These are phyloP conservation scores for Dipteronia dyeriana DNA, from an alignment of 345 rosid species.

Conservation along the genomic window DNA sequence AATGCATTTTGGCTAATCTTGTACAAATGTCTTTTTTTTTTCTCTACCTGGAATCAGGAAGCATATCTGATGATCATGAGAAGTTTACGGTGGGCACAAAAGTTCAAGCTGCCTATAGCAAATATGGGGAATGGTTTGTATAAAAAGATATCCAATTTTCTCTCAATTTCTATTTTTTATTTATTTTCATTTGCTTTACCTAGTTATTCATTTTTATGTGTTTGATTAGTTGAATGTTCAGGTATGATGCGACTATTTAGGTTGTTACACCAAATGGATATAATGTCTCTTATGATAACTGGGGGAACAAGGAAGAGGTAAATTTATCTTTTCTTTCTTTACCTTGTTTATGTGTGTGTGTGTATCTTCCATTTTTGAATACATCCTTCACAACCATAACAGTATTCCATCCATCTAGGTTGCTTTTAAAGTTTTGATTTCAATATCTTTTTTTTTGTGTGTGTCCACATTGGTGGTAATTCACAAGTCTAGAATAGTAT, in stretches of 20 bases:
- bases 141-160: constrained; percentile 13
- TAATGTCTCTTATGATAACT: constrained; percentile 59
- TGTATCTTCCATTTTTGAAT: neutral
- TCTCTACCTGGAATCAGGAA: constrained; percentile 41
- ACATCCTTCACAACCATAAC: neutral
- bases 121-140: constrained; percentile 93
- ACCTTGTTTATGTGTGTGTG: neutral
- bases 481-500: too few species aligned
- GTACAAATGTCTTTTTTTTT: constrained; percentile 6
- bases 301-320: constrained; percentile 99
- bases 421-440: neutral
- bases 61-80: constrained; percentile 44
- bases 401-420: neutral
- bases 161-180: constrained; percentile 15
- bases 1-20: constrained; percentile 9
- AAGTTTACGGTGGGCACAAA: constrained; percentile 77
- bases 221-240: constrained; percentile 78
- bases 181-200: constrained; percentile 45
- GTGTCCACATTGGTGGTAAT: too few species aligned
- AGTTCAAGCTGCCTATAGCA: constrained; percentile 97
- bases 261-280: constrained; percentile 79
- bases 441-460: neutral
- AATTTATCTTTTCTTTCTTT: neutral
- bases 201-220: constrained; percentile 32
- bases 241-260: constrained; percentile 90